A percentile compares a stretch with the other conserved stretches of the same genome.
Evolutionary conservation across 305 asterid species (phyloP).

Genomic region (Solanum hybrid): DNA sequence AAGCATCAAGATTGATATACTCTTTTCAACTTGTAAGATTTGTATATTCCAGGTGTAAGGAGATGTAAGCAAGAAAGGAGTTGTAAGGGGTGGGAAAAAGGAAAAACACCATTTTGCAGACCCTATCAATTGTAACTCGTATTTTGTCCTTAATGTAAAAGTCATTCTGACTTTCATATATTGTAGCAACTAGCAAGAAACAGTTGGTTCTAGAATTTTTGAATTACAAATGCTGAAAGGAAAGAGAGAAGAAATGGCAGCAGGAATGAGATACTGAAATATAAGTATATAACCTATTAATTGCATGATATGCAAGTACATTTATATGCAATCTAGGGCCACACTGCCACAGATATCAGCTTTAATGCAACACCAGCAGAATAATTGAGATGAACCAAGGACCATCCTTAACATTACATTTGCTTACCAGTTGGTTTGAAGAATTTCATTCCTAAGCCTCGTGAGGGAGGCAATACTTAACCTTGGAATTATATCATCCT

Average conservation of each 20-base stretch:
- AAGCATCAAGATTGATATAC: neutral
- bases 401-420: neutral
- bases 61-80: neutral
- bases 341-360: conserved; percentile 23
- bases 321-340: neutral
- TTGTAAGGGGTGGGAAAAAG: neutral
- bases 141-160: neutral
- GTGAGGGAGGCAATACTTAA: conserved; percentile 56
- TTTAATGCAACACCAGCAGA: conserved; percentile 8
- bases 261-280: neutral
- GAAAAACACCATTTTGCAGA: neutral
- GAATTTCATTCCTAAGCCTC: conserved; percentile 85
- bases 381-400: neutral
- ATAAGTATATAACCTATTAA: neutral
- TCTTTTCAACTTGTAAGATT: neutral
- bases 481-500: conserved; percentile 71
- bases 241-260: neutral
- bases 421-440: conserved; percentile 67
- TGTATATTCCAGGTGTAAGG: neutral
- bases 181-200: neutral
- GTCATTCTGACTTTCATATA: neutral
- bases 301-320: neutral
- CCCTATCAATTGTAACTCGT: neutral
- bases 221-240: neutral
- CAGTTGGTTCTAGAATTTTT: neutral